phyloP scores from a whole-genome alignment of 1,139 yeast genomes.

The Magnusiomyces fungicola region DNA sequence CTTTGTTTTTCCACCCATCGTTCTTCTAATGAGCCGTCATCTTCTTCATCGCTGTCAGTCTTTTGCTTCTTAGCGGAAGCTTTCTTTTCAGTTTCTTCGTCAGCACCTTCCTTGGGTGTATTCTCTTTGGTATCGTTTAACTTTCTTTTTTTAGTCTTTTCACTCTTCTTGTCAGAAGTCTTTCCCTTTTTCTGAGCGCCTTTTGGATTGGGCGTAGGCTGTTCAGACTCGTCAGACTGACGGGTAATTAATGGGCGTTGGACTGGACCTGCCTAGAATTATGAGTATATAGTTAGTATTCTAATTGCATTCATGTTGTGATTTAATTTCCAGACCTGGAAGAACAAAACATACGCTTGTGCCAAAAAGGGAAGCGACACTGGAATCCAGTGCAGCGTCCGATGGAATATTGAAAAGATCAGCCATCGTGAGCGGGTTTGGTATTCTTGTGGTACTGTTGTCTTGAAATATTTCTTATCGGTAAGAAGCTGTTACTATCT shows the following conservation, averaged over 20 bases:
- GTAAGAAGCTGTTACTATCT: too few relatives aligned
- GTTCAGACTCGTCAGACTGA: too few relatives aligned
- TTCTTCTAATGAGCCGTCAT: constrained; percentile 18
- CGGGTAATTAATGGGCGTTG: too few relatives aligned
- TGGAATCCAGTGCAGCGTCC: constrained; percentile 15
- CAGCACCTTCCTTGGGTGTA: constrained; percentile 21
- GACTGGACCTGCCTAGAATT: too few relatives aligned
- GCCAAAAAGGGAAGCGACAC: constrained; percentile 23
- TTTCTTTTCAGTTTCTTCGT: constrained; percentile 16
- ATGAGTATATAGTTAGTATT: too few relatives aligned
- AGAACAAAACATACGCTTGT: constrained; percentile 17
- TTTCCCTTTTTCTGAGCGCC: constrained; percentile 5
- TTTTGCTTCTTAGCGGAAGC: constrained; percentile 17
- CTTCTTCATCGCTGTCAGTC: constrained; percentile 24
- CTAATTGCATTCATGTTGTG: too few relatives aligned
- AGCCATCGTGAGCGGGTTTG: constrained; percentile 8
- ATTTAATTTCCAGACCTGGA: too few relatives aligned
- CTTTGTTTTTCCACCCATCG: constrained; percentile 1
- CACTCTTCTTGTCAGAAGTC: constrained; percentile 21
- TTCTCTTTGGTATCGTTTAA: constrained; percentile 19
- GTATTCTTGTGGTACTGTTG: too few relatives aligned
- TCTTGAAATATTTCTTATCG: too few relatives aligned
- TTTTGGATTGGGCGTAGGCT: background rate
- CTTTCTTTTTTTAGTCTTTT: constrained; percentile 19
- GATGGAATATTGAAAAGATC: constrained; percentile 10